Evolutionary conservation across 768 basidiomycete genomes (phyloP).

Genomic region (Podaxis pistillaris): DNA sequence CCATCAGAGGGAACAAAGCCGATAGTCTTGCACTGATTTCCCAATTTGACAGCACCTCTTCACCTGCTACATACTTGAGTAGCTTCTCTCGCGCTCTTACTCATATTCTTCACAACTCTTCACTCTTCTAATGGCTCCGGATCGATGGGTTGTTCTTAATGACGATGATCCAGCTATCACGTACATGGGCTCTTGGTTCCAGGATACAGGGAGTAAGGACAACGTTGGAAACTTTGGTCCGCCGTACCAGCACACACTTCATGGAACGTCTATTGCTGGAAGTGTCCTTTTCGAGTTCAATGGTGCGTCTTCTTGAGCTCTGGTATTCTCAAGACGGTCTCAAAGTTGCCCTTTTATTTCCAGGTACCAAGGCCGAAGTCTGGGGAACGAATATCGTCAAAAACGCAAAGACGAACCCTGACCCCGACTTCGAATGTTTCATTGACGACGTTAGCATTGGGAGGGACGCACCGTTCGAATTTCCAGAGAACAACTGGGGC

Average conservation of each 20-base stretch:
- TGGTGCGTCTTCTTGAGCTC: conserved; percentile 20
- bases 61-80: neutral
- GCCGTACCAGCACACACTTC: conserved; percentile 28
- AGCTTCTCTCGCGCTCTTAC: neutral
- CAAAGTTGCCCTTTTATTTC: neutral
- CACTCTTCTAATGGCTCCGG: neutral
- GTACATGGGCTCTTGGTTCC: conserved; percentile 32
- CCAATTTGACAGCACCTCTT: neutral
- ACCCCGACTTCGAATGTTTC: conserved; percentile 24
- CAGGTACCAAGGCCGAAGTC: conserved; percentile 19
- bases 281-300: conserved; percentile 28
- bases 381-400: conserved; percentile 19
- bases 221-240: conserved; percentile 30
- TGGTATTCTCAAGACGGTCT: neutral
- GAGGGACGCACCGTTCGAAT: conserved; percentile 15
- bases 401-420: conserved; percentile 20
- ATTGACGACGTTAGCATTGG: conserved; percentile 24
- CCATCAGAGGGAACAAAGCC: too few relatives aligned
- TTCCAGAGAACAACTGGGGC: conserved; percentile 25
- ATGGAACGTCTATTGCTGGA: conserved; percentile 27
- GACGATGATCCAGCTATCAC: conserved; percentile 30
- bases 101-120: neutral
- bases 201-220: conserved; percentile 25
- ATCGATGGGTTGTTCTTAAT: conserved; percentile 32
- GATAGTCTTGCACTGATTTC: neutral